Conservation (phyloP, 805 yeast genomes). For the Barnettozyma siamensis region DNA sequence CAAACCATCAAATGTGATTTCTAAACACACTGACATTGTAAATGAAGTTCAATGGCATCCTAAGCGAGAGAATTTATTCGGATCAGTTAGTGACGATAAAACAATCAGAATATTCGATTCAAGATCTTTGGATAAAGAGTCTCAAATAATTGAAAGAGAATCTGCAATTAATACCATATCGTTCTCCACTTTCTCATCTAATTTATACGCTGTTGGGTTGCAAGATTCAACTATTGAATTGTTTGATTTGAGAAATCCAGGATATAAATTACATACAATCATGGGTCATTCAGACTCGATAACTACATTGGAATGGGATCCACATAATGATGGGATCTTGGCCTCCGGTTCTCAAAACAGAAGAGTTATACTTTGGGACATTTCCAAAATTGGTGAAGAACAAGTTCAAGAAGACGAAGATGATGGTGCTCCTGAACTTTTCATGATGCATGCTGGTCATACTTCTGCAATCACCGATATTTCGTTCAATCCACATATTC, state of each 20-base stretch:
- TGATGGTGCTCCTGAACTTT: conserved; percentile 83
- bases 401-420: conserved; percentile 84
- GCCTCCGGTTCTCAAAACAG: conserved; percentile 77
- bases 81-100: conserved; percentile 71
- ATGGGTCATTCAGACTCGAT: conserved; percentile 75
- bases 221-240: conserved; percentile 60
- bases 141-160: conserved; percentile 25
- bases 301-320: conserved; percentile 72
- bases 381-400: conserved; percentile 73
- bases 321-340: conserved; percentile 67
- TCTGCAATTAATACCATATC: conserved; percentile 55
- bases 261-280: conserved; percentile 56
- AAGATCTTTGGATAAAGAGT: conserved; percentile 29
- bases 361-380: conserved; percentile 73
- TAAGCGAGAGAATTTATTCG: conserved; percentile 43
- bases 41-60: conserved; percentile 76
- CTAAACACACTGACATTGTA: conserved; percentile 50
- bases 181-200: conserved; percentile 54
- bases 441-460: conserved; percentile 93
- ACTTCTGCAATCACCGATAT: conserved; percentile 71
- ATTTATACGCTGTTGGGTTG: conserved; percentile 65
- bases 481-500: conserved; percentile 57
- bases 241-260: conserved; percentile 53
- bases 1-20: conserved; percentile 29
- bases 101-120: conserved; percentile 49